Percentiles rank a stretch among this genome's conserved stretches.
Conservation (phyloP, 352 stramenopile species). For the Phytophthora pluvialis region DNA sequence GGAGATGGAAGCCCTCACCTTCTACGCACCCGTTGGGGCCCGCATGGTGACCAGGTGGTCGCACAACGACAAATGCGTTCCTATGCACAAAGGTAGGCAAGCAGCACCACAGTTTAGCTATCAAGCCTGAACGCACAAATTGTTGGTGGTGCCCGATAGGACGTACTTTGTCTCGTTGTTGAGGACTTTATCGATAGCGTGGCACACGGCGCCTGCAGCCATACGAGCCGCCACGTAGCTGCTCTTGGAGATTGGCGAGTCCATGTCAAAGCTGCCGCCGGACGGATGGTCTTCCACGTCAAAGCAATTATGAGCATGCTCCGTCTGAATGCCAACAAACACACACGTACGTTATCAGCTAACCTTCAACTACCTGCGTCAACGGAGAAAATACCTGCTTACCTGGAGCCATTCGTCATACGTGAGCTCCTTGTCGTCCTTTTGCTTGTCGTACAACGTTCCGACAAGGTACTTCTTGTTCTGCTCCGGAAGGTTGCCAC, state of each 20-base stretch:
- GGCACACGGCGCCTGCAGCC: conserved; percentile 63
- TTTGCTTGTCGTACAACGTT: conserved; percentile 39
- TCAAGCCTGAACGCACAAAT: no score
- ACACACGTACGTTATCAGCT: neutral
- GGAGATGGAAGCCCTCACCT: conserved; percentile 54
- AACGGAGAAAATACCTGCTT: neutral
- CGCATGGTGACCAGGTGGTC: conserved; percentile 65
- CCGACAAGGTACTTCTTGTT: conserved; percentile 53
- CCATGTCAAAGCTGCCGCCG: conserved; percentile 60
- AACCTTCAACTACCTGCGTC: neutral
- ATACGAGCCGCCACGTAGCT: conserved; percentile 62
- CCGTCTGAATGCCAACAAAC: conserved; percentile 41
- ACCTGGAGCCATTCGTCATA: conserved; percentile 62
- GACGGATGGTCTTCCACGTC: conserved; percentile 55
- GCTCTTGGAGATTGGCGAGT: conserved; percentile 68
- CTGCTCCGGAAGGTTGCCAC: conserved; percentile 51
- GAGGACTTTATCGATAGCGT: conserved; percentile 72
- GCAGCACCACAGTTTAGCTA: conserved; percentile 1
- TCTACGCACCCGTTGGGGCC: conserved; percentile 68
- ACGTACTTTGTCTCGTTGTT: conserved; percentile 59
- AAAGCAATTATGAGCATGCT: conserved; percentile 55
- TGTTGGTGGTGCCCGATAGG: neutral
- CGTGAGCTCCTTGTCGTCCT: conserved; percentile 33
- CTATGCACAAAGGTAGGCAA: conserved; percentile 17
- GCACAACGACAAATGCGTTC: conserved; percentile 69